Percentiles rank a stretch among this genome's conserved stretches.
These are phyloP conservation scores for Lotus japonicus DNA, from an alignment of 306 rosid species.

Conservation along the genomic window DNA sequence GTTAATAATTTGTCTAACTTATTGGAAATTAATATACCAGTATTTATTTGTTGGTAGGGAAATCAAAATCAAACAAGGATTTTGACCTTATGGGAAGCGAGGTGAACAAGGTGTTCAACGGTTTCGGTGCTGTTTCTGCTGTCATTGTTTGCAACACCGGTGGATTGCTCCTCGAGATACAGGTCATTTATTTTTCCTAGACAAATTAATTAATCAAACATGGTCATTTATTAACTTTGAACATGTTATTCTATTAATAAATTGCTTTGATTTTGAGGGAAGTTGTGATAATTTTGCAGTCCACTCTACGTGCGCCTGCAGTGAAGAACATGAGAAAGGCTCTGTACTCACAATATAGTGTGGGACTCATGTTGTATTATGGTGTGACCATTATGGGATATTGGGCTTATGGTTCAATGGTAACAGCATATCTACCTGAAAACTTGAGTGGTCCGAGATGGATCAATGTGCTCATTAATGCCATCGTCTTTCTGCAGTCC, in stretches of 20 bases:
- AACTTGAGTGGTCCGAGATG: conserved; percentile 45
- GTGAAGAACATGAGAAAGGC: conserved; percentile 53
- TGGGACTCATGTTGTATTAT: conserved; percentile 38
- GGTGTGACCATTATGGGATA: conserved; percentile 38
- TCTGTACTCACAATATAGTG: conserved; percentile 31
- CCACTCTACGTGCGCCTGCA: conserved; percentile 45
- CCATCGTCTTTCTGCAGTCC: conserved; percentile 43
- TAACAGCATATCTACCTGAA: conserved; percentile 39
- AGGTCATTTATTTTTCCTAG: conserved; percentile 23
- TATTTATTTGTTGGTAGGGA: conserved; percentile 25
- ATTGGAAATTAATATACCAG: too few relatives aligned
- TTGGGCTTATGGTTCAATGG: conserved; percentile 58
- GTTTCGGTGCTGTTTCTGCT: conserved; percentile 43
- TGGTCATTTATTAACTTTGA: too few relatives aligned
- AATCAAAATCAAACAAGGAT: conserved; percentile 23
- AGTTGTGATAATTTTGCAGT: conserved; percentile 16
- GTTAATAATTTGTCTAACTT: too few relatives aligned
- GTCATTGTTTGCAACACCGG: conserved; percentile 40
- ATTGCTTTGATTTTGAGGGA: not conserved
- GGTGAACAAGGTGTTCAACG: conserved; percentile 32
- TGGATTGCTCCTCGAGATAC: conserved; percentile 53
- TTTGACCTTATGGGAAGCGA: conserved; percentile 34
- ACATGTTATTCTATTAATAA: too few relatives aligned
- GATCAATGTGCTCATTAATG: conserved; percentile 36
- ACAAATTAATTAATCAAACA: too few relatives aligned